These are phyloP conservation scores for Tuber microsphaerosporum DNA, from an alignment of 495 filamentous ascomycete species.

Conservation along the genomic window DNA sequence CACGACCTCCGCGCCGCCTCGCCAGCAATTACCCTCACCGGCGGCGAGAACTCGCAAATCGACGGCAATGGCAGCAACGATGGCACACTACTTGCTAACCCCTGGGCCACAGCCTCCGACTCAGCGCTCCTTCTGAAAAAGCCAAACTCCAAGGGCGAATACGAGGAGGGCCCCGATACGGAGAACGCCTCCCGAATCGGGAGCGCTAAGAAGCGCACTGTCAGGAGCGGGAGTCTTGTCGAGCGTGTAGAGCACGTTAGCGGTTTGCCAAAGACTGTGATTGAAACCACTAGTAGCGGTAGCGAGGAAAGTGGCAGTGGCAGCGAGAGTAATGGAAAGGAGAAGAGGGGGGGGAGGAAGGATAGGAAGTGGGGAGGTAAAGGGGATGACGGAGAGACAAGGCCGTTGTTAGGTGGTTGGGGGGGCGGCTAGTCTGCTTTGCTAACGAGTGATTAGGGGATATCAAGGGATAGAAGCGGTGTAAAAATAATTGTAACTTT, in stretches of 20 bases:
- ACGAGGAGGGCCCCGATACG: neutral
- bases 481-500: slow-evolving; percentile 3
- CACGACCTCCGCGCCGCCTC: neutral
- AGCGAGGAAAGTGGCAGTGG: slow-evolving; percentile 14
- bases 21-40: neutral
- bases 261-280: slow-evolving; percentile 40
- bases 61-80: neutral
- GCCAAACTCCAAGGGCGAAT: neutral
- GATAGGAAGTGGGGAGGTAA: neutral
- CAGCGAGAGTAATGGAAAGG: neutral
- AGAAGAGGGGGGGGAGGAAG: neutral
- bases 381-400: slow-evolving; percentile 16
- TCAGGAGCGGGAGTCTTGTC: slow-evolving; percentile 38
- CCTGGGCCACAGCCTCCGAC: neutral
- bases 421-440: neutral
- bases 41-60: neutral
- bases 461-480: neutral
- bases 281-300: slow-evolving; percentile 39
- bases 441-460: too few relatives aligned
- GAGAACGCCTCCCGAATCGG: slow-evolving; percentile 4
- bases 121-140: neutral
- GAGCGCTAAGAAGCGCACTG: slow-evolving; percentile 18
- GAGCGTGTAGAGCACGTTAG: slow-evolving; percentile 33
- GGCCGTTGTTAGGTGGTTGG: slow-evolving; percentile 16
- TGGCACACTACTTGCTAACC: neutral